Evolutionary conservation across 768 basidiomycete species (phyloP).

Genomic region (Pulveroboletus sp.): DNA sequence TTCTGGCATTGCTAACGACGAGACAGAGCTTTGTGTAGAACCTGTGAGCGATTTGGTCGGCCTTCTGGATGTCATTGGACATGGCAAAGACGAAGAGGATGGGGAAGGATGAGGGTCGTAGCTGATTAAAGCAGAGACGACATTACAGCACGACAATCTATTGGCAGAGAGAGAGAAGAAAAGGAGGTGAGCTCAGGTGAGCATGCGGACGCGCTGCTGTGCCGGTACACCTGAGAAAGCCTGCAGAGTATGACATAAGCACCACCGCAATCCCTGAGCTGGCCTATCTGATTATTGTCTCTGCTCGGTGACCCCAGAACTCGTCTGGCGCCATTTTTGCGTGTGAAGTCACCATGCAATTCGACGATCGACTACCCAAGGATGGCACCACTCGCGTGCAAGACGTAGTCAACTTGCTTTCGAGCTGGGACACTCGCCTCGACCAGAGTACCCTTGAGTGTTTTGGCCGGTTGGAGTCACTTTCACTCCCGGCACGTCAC

Average conservation of each 20-base stretch:
- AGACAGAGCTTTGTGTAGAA: constrained; percentile 80
- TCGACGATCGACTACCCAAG: too few relatives aligned
- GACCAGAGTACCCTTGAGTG: too few relatives aligned
- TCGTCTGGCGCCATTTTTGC: constrained; percentile 7
- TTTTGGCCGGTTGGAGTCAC: background rate
- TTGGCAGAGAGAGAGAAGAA: constrained; percentile 6
- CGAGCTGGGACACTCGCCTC: too few relatives aligned
- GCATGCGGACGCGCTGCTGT: constrained; percentile 18
- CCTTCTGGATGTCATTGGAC: constrained; percentile 57
- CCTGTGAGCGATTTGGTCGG: constrained; percentile 82
- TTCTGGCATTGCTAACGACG: constrained; percentile 66
- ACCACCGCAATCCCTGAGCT: constrained; percentile 16
- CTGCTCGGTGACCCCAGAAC: too few relatives aligned
- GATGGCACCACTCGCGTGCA: too few relatives aligned
- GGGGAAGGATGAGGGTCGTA: constrained; percentile 4
- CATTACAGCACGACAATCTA: constrained; percentile 30
- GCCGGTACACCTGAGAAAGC: constrained; percentile 13
- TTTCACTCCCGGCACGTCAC: background rate
- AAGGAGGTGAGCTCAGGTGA: constrained; percentile 15
- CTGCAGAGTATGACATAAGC: constrained; percentile 21
- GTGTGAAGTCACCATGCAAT: background rate
- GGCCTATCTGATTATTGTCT: background rate
- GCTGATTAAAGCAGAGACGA: constrained; percentile 23
- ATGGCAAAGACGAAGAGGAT: constrained; percentile 31
- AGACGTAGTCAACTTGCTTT: too few relatives aligned